phyloP scores from a whole-genome alignment of 371 early-diverging fungal species.

The Lichtheimia corymbifera region DNA sequence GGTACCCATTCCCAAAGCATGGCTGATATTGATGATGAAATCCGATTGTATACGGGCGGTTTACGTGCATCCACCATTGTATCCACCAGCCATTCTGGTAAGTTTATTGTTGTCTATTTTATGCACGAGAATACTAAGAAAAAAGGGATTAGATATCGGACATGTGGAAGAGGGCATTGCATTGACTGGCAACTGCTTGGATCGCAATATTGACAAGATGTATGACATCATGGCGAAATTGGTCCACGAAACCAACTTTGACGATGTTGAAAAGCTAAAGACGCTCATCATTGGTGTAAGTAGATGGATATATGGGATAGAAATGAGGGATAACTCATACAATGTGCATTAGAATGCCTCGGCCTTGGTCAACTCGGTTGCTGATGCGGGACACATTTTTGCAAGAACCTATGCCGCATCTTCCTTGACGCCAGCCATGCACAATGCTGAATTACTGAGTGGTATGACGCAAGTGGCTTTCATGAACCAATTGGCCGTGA shows the following conservation, averaged over 20 bases:
- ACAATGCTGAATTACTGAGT: slow-evolving; percentile 59
- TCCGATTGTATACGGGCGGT: slow-evolving; percentile 87
- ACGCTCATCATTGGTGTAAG: slow-evolving; percentile 74
- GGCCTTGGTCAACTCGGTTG: slow-evolving; percentile 78
- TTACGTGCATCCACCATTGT: slow-evolving; percentile 69
- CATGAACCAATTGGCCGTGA: slow-evolving; percentile 66
- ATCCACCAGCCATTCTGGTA: slow-evolving; percentile 66
- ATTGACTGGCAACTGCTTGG: slow-evolving; percentile 68
- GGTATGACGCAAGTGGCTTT: slow-evolving; percentile 86
- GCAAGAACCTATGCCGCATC: slow-evolving; percentile 78
- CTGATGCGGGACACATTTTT: slow-evolving; percentile 82
- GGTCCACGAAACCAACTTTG: slow-evolving; percentile 75
- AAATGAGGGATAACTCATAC: neutral
- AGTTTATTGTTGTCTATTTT: neutral
- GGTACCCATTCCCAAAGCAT: slow-evolving; percentile 78
- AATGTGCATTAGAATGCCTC: slow-evolving; percentile 56
- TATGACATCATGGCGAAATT: slow-evolving; percentile 72
- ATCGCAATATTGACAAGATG: slow-evolving; percentile 75
- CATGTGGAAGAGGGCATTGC: slow-evolving; percentile 60
- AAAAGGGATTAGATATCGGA: slow-evolving; percentile 41
- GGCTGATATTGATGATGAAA: slow-evolving; percentile 87
- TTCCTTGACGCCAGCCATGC: slow-evolving; percentile 61
- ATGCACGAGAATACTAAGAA: neutral
- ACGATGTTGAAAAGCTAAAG: slow-evolving; percentile 68
- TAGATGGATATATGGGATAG: neutral